phyloP scores from a whole-genome alignment of 768 basidiomycete genomes.

The Filobasidium wieringae region DNA sequence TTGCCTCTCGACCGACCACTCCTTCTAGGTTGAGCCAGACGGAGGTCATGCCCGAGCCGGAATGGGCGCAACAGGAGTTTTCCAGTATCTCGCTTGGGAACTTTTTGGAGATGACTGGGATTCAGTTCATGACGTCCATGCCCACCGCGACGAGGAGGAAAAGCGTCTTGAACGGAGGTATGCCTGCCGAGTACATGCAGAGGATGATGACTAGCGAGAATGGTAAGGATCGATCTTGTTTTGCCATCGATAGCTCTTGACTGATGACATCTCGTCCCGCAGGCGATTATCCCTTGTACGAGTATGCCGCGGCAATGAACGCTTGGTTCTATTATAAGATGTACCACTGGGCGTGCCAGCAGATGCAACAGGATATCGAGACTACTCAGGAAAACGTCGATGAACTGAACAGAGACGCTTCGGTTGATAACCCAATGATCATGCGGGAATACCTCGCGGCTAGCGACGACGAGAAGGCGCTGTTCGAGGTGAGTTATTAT shows the following conservation, averaged over 20 bases:
- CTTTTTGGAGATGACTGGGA: constrained; percentile 39
- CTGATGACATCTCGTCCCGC: neutral
- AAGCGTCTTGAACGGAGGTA: constrained; percentile 30
- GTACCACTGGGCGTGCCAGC: constrained; percentile 36
- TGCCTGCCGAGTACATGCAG: constrained; percentile 14
- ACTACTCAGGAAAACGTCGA: constrained; percentile 17
- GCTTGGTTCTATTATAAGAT: constrained; percentile 28
- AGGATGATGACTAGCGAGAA: constrained; percentile 4
- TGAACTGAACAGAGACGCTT: constrained; percentile 20
- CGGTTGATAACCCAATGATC: constrained; percentile 28
- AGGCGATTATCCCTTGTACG: constrained; percentile 23
- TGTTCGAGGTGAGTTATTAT: constrained; percentile 34
- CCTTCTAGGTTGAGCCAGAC: neutral
- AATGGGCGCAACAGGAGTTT: constrained; percentile 9
- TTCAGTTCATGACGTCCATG: constrained; percentile 36
- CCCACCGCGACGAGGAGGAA: constrained; percentile 28
- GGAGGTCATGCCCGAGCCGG: constrained; percentile 1
- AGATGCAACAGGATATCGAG: constrained; percentile 31
- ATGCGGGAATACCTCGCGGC: constrained; percentile 38
- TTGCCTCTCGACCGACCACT: neutral
- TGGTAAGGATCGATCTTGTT: neutral
- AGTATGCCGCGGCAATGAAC: constrained; percentile 32
- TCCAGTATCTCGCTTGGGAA: constrained; percentile 27
- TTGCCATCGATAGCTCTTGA: neutral
- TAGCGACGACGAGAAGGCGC: constrained; percentile 34